Evolutionary conservation across 164 flowering plant species (phyloP).

Genomic region (Berberis thunbergii): DNA sequence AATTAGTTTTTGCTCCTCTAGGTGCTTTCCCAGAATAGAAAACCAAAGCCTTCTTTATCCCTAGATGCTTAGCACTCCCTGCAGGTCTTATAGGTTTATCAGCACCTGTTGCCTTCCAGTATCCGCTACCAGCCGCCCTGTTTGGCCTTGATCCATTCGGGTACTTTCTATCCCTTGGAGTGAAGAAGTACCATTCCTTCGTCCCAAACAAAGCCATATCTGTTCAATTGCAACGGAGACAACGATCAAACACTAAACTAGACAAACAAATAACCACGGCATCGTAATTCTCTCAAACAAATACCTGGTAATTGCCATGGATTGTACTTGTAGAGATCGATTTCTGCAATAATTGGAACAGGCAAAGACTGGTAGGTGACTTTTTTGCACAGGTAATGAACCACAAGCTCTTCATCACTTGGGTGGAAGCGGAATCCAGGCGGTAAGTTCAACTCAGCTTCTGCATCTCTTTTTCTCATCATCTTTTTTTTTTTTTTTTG

Average conservation of each 20-base stretch:
- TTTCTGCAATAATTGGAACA: constrained; percentile 26
- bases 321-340: constrained; percentile 26
- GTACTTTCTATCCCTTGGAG: constrained; percentile 15
- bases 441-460: constrained; percentile 22
- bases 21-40: constrained; percentile 21
- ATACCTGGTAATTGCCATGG: constrained; percentile 28
- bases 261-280: neutral
- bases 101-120: constrained; percentile 25
- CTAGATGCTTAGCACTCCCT: constrained; percentile 10
- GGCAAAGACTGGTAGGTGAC: constrained; percentile 13
- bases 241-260: neutral
- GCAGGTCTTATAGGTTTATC: constrained; percentile 17
- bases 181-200: constrained; percentile 27
- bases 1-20: constrained; percentile 17
- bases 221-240: neutral
- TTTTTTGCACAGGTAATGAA: constrained; percentile 23
- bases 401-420: constrained; percentile 27
- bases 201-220: constrained; percentile 23
- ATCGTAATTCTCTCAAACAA: neutral
- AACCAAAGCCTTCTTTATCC: constrained; percentile 19
- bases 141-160: constrained; percentile 17
- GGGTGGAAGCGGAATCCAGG: constrained; percentile 30
- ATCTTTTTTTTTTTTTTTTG: neutral
- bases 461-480: constrained; percentile 17
- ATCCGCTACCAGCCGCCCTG: constrained; percentile 16